Evolutionary conservation across 2,329 filamentous ascomycete genomes (phyloP), one percentile per base, ranked within the genome.

Genomic region (Hysterium pulicare): DNA sequence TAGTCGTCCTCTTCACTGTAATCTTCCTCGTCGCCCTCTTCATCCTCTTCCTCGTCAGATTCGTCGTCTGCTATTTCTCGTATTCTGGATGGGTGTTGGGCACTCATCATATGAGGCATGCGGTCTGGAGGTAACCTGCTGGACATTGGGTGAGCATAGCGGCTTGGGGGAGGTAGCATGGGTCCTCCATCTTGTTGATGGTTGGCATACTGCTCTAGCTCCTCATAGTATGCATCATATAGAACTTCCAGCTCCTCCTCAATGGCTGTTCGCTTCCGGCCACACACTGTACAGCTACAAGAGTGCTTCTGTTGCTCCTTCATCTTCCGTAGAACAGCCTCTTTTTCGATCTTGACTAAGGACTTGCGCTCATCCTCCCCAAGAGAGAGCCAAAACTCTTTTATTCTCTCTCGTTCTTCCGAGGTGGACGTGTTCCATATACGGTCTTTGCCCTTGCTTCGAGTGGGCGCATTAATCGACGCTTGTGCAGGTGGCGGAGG

Each of bases 291-390:
- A 69, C 93, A 98, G 66, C 90, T 96, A 74, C 93, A 98, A 2
- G 91, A 97, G 67, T 97, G 90, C 70, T 97, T 97, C 68, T 98
- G 93, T 69, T 98, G 93, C 69, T 98, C 93, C 76, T 98, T 98
- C 93, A 98, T 98, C 75, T 98, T 98, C 62, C 88, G 90, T 43
- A 98, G 73, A 0, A 98, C 93, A 6, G 93, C 91, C 69, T 98
- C 91, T 71, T 98, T 98, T 70, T 98, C 93, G 22, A 98, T 91
- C 70, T 96, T 96, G 61, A 98, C 90, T 35, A 98, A 75, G 13
- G 88, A 93, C 65, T 95, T 93, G 56, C 93, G 87, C 66, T 97
- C 90, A 28, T 95, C 88, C 67, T 98, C 93, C 53, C 88, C 89
- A 33, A 98, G 71, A 13, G 90, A 90, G 40, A 98, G 79, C 93